Conservation (phyloP, 306 rosid species). For the Sechiopsis laciniata region DNA sequence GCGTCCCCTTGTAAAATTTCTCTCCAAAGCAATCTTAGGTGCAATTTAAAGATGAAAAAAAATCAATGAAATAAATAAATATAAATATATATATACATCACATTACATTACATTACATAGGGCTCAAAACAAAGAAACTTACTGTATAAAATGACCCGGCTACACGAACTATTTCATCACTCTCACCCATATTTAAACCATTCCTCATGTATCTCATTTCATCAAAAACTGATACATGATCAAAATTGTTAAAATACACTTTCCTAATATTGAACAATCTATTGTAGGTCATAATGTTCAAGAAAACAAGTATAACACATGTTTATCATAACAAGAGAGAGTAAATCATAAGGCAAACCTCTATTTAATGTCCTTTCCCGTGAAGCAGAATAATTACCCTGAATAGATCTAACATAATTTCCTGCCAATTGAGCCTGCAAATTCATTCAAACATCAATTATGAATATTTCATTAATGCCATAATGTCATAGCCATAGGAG, state of each 20-base stretch:
- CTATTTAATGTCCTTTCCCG: constrained; percentile 24
- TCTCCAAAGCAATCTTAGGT: constrained; percentile 60
- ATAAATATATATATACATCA: constrained; percentile 3
- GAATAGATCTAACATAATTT: constrained; percentile 20
- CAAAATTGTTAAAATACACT: neutral
- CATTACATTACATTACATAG: neutral
- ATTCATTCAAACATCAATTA: constrained; percentile 16
- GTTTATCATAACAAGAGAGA: neutral
- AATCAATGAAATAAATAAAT: constrained; percentile 22
- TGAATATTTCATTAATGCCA: neutral
- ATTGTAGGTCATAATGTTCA: neutral
- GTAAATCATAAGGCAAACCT: constrained; percentile 14
- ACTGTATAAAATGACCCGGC: constrained; percentile 47
- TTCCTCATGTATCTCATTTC: constrained; percentile 39
- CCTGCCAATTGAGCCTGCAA: constrained; percentile 29
- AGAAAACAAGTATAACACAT: neutral
- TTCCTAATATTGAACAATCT: neutral
- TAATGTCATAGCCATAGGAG: neutral
- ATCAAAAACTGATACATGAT: constrained; percentile 33
- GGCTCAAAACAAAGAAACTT: constrained; percentile 19
- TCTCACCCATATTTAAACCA: constrained; percentile 42
- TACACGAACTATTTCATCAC: constrained; percentile 30
- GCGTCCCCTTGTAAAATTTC: constrained; percentile 71
- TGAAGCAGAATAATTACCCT: constrained; percentile 29
- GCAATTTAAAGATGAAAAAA: constrained; percentile 16